phyloP scores from a whole-genome alignment of 306 rosid genomes.

The Lablab purpureus region DNA sequence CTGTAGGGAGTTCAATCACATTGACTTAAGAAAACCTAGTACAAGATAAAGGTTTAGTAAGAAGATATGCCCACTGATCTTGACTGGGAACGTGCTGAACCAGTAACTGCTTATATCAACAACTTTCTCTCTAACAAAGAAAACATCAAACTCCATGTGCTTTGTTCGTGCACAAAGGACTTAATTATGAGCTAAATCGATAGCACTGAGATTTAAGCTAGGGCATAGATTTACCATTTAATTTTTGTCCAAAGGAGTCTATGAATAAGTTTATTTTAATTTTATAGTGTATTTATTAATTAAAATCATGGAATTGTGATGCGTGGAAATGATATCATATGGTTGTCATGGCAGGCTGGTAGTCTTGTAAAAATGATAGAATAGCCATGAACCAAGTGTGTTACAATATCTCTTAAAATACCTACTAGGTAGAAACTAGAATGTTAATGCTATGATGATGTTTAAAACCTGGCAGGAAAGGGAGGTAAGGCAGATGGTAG shows the following conservation, averaged over 20 bases:
- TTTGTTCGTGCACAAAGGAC: neutral
- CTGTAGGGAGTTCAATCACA: neutral
- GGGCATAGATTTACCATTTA: no score
- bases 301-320: no score
- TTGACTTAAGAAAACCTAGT: neutral
- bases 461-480: neutral
- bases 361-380: neutral
- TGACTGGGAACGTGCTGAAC: neutral
- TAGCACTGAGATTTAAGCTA: no score
- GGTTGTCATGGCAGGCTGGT: slow-evolving; percentile 5
- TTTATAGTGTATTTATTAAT: no score
- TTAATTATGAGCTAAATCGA: neutral
- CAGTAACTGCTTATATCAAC: neutral
- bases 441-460: neutral
- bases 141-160: neutral
- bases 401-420: neutral
- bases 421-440: neutral
- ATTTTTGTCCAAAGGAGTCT: no score
- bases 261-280: no score
- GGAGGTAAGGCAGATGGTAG: no score
- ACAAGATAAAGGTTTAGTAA: neutral
- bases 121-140: neutral
- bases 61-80: neutral
- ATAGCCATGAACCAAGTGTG: neutral
- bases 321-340: no score